phyloP scores from a whole-genome alignment of 192 early-diverging fungal genomes.

The Coemansia sp. region DNA sequence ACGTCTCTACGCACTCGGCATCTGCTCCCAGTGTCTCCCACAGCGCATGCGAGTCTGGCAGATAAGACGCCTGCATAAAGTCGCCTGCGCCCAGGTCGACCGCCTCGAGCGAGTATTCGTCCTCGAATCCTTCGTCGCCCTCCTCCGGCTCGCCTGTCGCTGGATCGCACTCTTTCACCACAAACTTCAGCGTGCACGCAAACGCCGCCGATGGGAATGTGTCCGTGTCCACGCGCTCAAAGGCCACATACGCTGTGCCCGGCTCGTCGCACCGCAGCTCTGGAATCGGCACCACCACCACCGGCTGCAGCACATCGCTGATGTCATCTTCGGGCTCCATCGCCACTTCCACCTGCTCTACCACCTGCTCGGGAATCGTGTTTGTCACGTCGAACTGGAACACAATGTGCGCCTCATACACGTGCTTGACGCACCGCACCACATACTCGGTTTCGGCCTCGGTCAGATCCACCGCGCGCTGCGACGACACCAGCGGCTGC shows the following conservation, averaged over 20 bases:
- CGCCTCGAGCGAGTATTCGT: slow-evolving; percentile 91
- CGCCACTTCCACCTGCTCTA: slow-evolving; percentile 85
- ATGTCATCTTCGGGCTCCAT: slow-evolving; percentile 73
- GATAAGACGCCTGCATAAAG: slow-evolving; percentile 84
- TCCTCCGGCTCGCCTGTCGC: slow-evolving; percentile 82
- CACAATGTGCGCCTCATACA: slow-evolving; percentile 85
- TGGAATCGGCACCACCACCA: slow-evolving; percentile 67
- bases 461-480: slow-evolving; percentile 73
- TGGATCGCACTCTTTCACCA: slow-evolving; percentile 95
- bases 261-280: slow-evolving; percentile 77
- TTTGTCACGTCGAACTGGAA: slow-evolving; percentile 97
- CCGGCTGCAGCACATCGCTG: slow-evolving; percentile 59
- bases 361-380: slow-evolving; percentile 87
- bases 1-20: slow-evolving; percentile 81
- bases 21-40: slow-evolving; percentile 78
- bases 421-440: slow-evolving; percentile 88
- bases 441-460: slow-evolving; percentile 96
- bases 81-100: slow-evolving; percentile 80
- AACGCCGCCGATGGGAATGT: slow-evolving; percentile 58
- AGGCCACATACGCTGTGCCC: slow-evolving; percentile 81
- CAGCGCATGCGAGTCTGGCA: slow-evolving; percentile 69
- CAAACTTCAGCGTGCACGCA: slow-evolving; percentile 81
- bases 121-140: slow-evolving; percentile 86
- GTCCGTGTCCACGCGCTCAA: slow-evolving; percentile 58
- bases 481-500: slow-evolving; percentile 71